Evolutionary conservation across 2,329 filamentous ascomycete genomes (phyloP).

Genomic region (Arachnomyces sp.): DNA sequence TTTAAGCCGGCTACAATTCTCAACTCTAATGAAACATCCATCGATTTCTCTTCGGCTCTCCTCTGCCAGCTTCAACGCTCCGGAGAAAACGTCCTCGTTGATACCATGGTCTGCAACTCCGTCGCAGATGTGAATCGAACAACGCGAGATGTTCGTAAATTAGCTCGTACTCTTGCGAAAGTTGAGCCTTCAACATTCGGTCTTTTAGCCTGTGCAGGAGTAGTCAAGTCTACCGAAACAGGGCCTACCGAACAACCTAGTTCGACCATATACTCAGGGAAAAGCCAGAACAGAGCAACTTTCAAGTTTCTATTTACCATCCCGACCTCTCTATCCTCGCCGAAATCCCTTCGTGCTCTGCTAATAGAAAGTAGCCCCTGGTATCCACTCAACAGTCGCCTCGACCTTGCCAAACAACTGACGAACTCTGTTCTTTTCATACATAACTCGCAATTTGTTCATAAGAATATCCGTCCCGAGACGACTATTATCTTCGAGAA

Average conservation of each 20-base stretch:
- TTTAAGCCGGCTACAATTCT: slow-evolving; percentile 4
- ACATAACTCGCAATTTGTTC: slow-evolving; percentile 20
- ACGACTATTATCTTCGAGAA: slow-evolving; percentile 43
- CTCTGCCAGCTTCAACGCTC: too few species aligned
- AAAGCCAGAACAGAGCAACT: too few species aligned
- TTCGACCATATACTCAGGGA: too few species aligned
- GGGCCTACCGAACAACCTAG: too few species aligned
- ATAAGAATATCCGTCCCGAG: slow-evolving; percentile 27
- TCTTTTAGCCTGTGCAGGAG: slow-evolving; percentile 14
- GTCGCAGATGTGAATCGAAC: too few species aligned
- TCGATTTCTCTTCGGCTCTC: too few species aligned
- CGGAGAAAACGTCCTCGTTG: too few species aligned
- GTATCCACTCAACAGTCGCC: slow-evolving; percentile 12
- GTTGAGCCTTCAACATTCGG: slow-evolving; percentile 15
- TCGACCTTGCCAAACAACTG: slow-evolving; percentile 17
- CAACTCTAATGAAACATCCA: too few species aligned
- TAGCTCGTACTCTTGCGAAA: slow-evolving; percentile 11
- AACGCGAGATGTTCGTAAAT: slow-evolving; percentile 12
- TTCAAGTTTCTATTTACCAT: too few species aligned
- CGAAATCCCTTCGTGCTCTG: not conserved
- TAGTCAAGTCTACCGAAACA: slow-evolving; percentile 7
- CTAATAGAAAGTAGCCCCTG: too few species aligned
- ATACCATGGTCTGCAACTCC: too few species aligned
- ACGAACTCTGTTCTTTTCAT: slow-evolving; percentile 18
- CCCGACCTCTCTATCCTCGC: too few species aligned